A percentile compares a stretch with the other conserved stretches of the same genome.
These are phyloP conservation scores for Erodium maritimum DNA, from an alignment of 345 rosid species.

Conservation along the genomic window DNA sequence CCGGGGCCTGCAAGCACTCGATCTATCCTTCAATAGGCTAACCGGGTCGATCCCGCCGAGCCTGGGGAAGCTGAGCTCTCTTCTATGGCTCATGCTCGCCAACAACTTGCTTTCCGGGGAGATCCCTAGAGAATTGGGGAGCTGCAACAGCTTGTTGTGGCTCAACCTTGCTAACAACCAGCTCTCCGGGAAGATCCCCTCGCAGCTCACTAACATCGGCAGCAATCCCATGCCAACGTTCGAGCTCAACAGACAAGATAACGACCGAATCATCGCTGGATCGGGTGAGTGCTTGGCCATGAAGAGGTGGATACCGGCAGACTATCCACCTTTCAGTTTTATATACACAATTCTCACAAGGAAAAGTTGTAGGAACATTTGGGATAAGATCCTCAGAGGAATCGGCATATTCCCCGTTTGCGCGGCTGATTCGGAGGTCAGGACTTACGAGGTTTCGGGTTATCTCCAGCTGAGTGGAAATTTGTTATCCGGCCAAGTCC, in stretches of 20 bases:
- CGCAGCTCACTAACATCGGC: slow-evolving; percentile 53
- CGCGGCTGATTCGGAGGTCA: slow-evolving; percentile 20
- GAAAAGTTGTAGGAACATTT: slow-evolving; percentile 58
- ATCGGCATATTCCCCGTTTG: slow-evolving; percentile 55
- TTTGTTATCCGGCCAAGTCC: slow-evolving; percentile 48
- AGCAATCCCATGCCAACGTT: slow-evolving; percentile 43
- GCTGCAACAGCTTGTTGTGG: slow-evolving; percentile 76
- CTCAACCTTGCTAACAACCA: slow-evolving; percentile 70
- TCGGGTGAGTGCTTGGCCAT: slow-evolving; percentile 70
- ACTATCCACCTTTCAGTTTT: slow-evolving; percentile 78
- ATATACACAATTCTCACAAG: slow-evolving; percentile 52
- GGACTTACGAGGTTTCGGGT: slow-evolving; percentile 42
- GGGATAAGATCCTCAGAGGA: slow-evolving; percentile 71
- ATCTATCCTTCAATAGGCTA: slow-evolving; percentile 69
- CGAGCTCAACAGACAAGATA: slow-evolving; percentile 25
- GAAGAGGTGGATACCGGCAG: slow-evolving; percentile 93
- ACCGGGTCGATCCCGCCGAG: slow-evolving; percentile 55
- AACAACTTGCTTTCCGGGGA: slow-evolving; percentile 53
- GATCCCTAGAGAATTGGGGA: slow-evolving; percentile 65
- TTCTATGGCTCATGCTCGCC: slow-evolving; percentile 94
- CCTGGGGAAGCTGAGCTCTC: slow-evolving; percentile 55
- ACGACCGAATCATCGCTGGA: slow-evolving; percentile 29
- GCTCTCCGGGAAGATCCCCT: slow-evolving; percentile 51
- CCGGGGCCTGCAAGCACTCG: slow-evolving; percentile 55
- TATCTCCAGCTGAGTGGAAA: slow-evolving; percentile 80